A percentile compares a stretch with the other conserved stretches of the same genome.
Conservation (phyloP, 352 stramenopile genomes). For the Phytopythium boreale region DNA sequence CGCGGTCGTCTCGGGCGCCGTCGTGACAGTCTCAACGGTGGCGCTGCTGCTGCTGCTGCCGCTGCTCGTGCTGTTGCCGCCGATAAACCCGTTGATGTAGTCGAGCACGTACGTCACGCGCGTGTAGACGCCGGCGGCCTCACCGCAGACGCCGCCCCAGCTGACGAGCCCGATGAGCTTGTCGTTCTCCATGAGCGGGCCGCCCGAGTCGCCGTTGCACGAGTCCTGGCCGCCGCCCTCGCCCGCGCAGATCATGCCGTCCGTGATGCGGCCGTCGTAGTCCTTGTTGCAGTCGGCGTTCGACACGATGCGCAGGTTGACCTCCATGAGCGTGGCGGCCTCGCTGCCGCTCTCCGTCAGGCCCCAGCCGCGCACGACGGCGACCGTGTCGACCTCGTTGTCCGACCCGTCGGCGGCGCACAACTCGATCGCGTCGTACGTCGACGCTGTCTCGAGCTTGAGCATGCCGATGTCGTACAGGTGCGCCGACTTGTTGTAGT, state of each 20-base stretch:
- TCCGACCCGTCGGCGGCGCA: constrained; percentile 38
- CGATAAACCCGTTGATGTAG: constrained; percentile 55
- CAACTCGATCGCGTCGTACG: constrained; percentile 26
- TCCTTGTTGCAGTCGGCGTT: constrained; percentile 58
- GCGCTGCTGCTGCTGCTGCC: constrained; percentile 16
- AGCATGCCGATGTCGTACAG: constrained; percentile 54
- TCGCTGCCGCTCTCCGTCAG: constrained; percentile 43
- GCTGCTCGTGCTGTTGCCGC: constrained; percentile 13
- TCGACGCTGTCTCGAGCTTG: constrained; percentile 50
- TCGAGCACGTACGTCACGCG: constrained; percentile 46
- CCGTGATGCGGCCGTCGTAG: constrained; percentile 54
- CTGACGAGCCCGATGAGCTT: constrained; percentile 63
- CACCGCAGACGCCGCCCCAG: constrained; percentile 57
- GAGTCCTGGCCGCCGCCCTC: constrained; percentile 43
- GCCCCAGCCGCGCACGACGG: constrained; percentile 58
- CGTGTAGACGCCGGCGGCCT: constrained; percentile 52
- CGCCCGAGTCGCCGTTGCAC: constrained; percentile 71
- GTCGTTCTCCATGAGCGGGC: constrained; percentile 48
- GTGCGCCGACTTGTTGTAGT: constrained; percentile 52
- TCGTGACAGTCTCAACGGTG: neutral
- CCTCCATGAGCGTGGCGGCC: constrained; percentile 42
- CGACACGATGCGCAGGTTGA: constrained; percentile 54
- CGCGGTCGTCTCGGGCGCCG: constrained; percentile 6
- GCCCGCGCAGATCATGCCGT: constrained; percentile 60
- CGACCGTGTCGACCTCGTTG: constrained; percentile 45